Base-by-base conservation (phyloP, 1,284 basidiomycete genomes). In the Sanghuangporus sanghuang region DNA sequence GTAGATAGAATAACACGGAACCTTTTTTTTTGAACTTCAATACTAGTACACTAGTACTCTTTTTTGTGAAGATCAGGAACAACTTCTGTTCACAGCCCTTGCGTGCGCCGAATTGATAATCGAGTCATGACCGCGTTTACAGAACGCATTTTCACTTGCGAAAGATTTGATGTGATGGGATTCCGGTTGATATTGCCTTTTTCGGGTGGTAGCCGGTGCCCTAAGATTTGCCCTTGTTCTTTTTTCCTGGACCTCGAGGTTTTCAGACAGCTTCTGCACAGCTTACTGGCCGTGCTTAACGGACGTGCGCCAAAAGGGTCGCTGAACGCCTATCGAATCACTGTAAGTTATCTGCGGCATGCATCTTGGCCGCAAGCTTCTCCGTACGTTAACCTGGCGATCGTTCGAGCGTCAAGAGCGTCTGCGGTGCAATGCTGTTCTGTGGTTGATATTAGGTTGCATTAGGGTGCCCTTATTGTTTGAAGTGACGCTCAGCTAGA, bases 51-150 rank as follows among this genome's bases (percentile, higher is more conserved):
- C 2, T 32, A 32, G 3, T 32, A 32, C 3, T 4, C 32, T 39
- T 35, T 58, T 53, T 42, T n/a, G 35, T 50, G 63, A 56, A 56
- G 58, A 60, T 64, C 58, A 59, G 57, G 57, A 35, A 44, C 58
- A 60, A 46, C 57, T 60, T 32, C 39, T 32, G 14, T 42, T 48
- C 36, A 35, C 60, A 55, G 42, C 14, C n/a, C 27, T 57, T 12
- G 23, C 23, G 6, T 55, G 40, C 21, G 18, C 16, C n/a, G 61
- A 40, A 39, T 18, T 53, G 48, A 50, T 49, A 27, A 57, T 62
- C n/a, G 54, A 57, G 61, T 46, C 61, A 57, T 16, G 27, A 57
- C 16, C 54, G 53, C 61, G 48, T 46, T 6, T 46, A 14, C 36
- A 40, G 9, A 55, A 50, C 16, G 49, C 18, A 40, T 53, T 38